Conservation (phyloP, 2,329 filamentous ascomycete species). For the Emericellopsis atlantica region DNA sequence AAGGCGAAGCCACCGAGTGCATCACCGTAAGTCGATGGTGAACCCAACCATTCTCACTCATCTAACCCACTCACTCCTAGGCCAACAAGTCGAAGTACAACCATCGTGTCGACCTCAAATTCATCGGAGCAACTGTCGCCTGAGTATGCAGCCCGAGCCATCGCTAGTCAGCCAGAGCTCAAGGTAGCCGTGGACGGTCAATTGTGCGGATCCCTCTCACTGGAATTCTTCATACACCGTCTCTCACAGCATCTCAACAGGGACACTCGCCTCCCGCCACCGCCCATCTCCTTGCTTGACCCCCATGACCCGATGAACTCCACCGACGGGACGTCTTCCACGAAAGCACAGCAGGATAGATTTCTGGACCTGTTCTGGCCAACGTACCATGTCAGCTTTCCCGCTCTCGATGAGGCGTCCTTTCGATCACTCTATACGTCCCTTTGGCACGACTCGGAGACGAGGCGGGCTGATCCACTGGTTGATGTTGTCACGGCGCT, state of each 20-base stretch:
- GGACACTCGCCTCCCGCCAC: not conserved
- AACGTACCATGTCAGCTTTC: conserved; percentile 1
- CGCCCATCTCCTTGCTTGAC: not conserved
- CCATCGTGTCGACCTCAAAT: not conserved
- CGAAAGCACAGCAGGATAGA: conserved; percentile 1
- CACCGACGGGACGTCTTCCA: not conserved
- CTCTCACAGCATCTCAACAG: not conserved
- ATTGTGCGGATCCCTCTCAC: not conserved
- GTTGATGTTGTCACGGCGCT: conserved; percentile 3
- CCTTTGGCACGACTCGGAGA: not conserved
- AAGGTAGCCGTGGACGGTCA: not conserved
- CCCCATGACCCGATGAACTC: not conserved
- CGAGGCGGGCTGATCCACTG: conserved; percentile 1
- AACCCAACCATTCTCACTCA: too few species aligned
- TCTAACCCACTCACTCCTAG: not conserved
- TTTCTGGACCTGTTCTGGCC: conserved; percentile 3
- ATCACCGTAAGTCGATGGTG: too few species aligned
- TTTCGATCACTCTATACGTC: conserved; percentile 2
- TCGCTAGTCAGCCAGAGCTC: not conserved
- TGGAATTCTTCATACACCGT: not conserved
- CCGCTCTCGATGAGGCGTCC: not conserved
- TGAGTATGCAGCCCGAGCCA: not conserved
- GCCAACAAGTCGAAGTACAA: not conserved
- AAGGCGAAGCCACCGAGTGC: too few species aligned
- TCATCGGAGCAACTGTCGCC: not conserved